Percentiles rank a stretch among this genome's conserved stretches.
Evolutionary conservation across 768 basidiomycete species (phyloP).

Genomic region (Lactifluus subvellereus): DNA sequence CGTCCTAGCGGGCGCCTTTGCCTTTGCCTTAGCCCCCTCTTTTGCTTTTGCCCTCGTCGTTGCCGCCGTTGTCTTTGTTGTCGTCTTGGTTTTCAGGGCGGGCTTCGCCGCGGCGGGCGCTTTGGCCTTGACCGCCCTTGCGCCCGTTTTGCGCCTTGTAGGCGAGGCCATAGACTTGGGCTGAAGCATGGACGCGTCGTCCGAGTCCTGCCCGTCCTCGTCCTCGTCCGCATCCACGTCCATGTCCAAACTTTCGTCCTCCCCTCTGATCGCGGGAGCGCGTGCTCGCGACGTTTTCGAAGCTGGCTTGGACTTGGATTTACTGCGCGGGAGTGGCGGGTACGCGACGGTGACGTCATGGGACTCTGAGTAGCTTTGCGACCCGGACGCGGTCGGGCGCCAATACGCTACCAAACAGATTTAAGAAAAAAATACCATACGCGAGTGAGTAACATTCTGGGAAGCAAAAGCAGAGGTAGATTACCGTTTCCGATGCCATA

Average conservation of each 20-base stretch:
- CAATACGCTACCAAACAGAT: conserved; percentile 1
- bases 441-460: not conserved
- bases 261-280: not conserved
- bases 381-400: not conserved
- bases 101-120: not conserved
- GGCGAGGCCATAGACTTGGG: not conserved
- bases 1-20: not conserved
- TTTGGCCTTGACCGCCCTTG: not conserved
- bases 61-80: not conserved
- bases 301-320: conserved; percentile 1
- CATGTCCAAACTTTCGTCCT: not conserved
- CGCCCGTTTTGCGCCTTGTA: not conserved
- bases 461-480: not conserved
- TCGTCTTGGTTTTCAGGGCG: conserved; percentile 10
- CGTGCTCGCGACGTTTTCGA: conserved; percentile 3
- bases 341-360: conserved; percentile 8
- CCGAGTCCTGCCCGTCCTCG: not conserved
- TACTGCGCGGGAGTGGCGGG: conserved; percentile 2
- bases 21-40: too few relatives aligned
- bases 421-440: not conserved
- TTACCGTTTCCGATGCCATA: conserved; percentile 50
- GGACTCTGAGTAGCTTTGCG: conserved; percentile 51
- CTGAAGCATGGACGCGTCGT: not conserved
- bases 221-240: not conserved
- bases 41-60: not conserved